Percentiles rank a stretch among this genome's conserved stretches.
Conservation (phyloP, 2,329 filamentous ascomycete genomes). For the Pleurostoma richardsiae region DNA sequence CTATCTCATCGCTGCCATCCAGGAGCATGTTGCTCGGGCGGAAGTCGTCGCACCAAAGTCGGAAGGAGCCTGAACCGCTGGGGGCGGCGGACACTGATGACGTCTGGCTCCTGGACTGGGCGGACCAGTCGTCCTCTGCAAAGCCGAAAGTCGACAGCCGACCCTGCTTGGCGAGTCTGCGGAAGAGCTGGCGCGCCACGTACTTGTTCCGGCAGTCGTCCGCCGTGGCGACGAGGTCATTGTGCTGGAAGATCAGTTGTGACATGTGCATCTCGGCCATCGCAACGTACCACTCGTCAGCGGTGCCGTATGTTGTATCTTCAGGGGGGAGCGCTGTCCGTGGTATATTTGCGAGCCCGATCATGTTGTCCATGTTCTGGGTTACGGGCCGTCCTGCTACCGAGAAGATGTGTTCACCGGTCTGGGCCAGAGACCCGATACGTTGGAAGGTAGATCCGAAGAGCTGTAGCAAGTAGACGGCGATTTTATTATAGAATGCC, state of each 20-base stretch:
- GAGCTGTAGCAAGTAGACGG: too few species aligned
- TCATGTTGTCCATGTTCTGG: constrained; percentile 11
- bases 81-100: constrained; percentile 11
- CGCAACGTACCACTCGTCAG: constrained; percentile 27
- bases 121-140: constrained; percentile 22
- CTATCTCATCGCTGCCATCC: constrained; percentile 13
- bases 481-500: too few species aligned
- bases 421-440: too few species aligned
- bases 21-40: constrained; percentile 25
- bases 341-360: too few species aligned
- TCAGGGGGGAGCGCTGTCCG: not conserved
- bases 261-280: constrained; percentile 35
- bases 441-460: too few species aligned
- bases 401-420: too few species aligned
- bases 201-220: constrained; percentile 37
- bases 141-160: constrained; percentile 14
- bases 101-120: constrained; percentile 6
- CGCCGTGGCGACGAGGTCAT: constrained; percentile 26
- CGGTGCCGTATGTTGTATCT: constrained; percentile 10
- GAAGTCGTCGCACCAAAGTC: constrained; percentile 27
- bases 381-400: not conserved
- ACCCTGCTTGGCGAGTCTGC: constrained; percentile 18
- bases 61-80: constrained; percentile 7
- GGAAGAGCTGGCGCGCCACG: constrained; percentile 30
- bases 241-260: constrained; percentile 32